phyloP scores from a whole-genome alignment of 305 asterid genomes.

The Fraxinus velutina region DNA sequence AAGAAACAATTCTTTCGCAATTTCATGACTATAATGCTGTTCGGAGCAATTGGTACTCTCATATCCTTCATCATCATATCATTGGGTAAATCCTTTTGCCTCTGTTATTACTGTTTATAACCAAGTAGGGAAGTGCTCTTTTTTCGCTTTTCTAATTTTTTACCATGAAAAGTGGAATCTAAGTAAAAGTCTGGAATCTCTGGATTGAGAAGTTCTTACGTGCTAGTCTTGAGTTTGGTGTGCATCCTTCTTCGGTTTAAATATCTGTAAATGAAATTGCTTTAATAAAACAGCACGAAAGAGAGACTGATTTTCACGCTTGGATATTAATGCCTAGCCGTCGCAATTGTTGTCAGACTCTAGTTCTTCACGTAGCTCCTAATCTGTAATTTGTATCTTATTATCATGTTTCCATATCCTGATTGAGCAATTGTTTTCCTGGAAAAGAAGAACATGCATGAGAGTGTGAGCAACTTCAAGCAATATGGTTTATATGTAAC shows the following conservation, averaged over 20 bases:
- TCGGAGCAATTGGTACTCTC: constrained; percentile 86
- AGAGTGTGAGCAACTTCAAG: background rate
- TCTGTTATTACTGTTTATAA: constrained; percentile 22
- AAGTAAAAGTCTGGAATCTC: background rate
- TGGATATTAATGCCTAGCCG: background rate
- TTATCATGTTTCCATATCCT: constrained; percentile 9
- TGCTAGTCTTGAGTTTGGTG: background rate
- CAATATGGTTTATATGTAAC: background rate
- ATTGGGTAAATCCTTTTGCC: constrained; percentile 50
- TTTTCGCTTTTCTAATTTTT: background rate
- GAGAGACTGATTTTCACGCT: background rate
- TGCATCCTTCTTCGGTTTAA: constrained; percentile 4
- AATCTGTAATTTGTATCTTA: background rate
- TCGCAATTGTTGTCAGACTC: constrained; percentile 2
- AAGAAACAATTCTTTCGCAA: constrained; percentile 92
- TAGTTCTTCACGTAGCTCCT: background rate
- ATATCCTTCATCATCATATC: constrained; percentile 77
- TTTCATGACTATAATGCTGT: constrained; percentile 76
- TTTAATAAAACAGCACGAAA: background rate
- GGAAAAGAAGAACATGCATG: constrained; percentile 1
- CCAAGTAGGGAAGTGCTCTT: constrained; percentile 2
- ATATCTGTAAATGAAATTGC: constrained; percentile 3
- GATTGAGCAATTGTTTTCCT: background rate
- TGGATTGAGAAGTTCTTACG: constrained; percentile 3
- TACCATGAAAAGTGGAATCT: constrained; percentile 17